Evolutionary conservation across 345 rosid species (phyloP).

Genomic region (Rhizophora mangle): DNA sequence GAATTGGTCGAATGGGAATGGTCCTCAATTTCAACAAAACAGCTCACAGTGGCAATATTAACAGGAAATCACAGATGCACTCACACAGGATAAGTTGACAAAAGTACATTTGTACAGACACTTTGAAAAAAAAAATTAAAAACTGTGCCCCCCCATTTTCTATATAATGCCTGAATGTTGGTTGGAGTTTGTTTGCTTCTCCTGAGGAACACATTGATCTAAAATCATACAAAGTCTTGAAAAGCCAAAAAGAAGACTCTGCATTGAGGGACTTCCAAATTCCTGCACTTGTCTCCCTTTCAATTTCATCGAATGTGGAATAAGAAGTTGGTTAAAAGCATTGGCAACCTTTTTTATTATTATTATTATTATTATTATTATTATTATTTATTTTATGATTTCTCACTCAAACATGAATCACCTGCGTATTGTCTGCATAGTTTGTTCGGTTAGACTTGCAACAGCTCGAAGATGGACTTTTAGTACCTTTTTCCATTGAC

Average conservation of each 20-base stretch:
- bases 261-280: no score
- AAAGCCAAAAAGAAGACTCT: neutral
- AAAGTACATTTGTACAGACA: slow-evolving; percentile 6
- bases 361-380: no score
- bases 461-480: neutral
- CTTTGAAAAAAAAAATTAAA: neutral
- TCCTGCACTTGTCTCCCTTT: neutral
- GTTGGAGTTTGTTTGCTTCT: neutral
- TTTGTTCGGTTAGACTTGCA: neutral
- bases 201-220: neutral
- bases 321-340: neutral
- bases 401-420: neutral
- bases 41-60: neutral
- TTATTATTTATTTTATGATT: neutral
- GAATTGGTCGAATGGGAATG: no score
- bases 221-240: neutral
- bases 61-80: neutral
- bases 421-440: no score
- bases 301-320: neutral
- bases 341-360: neutral
- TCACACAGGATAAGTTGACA: neutral
- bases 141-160: slow-evolving; percentile 10
- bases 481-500: slow-evolving; percentile 21
- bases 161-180: neutral
- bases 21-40: neutral